These are phyloP conservation scores for Exophiala dermatitidis DNA, from an alignment of 2,329 filamentous ascomycete genomes.

Conservation along the genomic window DNA sequence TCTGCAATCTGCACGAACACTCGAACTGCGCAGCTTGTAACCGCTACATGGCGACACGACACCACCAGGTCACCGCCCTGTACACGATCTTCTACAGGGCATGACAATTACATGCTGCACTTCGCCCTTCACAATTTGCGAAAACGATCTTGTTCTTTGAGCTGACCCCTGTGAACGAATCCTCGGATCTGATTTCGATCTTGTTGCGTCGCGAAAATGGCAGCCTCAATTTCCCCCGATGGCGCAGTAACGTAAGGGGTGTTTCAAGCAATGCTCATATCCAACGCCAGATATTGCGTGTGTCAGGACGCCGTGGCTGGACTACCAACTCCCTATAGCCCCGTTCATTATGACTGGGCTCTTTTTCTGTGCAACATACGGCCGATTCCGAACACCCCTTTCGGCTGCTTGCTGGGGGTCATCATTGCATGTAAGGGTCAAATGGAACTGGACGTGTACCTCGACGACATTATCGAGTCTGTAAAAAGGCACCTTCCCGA, in stretches of 20 bases:
- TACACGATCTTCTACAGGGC: conserved; percentile 10
- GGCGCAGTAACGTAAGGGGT: no score
- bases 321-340: neutral
- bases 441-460: neutral
- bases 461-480: no score
- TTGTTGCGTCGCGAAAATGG: no score
- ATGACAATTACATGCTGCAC: conserved; percentile 18
- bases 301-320: conserved; percentile 4
- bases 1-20: no score
- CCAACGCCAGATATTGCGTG: no score
- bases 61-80: neutral
- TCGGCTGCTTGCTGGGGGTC: neutral
- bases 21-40: conserved; percentile 1
- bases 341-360: neutral
- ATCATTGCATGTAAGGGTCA: conserved; percentile 12
- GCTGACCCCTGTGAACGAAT: no score
- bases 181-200: no score
- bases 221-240: no score
- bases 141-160: neutral
- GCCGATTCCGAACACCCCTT: neutral
- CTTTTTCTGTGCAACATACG: conserved; percentile 3
- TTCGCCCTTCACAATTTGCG: neutral
- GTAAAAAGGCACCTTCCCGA: conserved; percentile 5
- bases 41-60: conserved; percentile 7
- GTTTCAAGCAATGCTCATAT: no score